phyloP scores from a whole-genome alignment of 192 early-diverging fungal genomes.

The Rhizophagus prolifer region DNA sequence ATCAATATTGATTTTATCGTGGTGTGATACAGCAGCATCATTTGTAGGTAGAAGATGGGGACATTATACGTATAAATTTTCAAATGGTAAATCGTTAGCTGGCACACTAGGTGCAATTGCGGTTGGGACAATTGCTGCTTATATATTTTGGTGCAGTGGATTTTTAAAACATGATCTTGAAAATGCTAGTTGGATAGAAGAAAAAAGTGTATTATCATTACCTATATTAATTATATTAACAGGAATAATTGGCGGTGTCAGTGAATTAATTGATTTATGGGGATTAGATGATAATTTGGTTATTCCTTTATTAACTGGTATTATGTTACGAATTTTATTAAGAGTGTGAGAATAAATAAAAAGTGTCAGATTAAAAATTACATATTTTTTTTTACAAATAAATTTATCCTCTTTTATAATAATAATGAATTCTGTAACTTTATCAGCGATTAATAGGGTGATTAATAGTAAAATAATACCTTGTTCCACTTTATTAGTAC shows the following conservation, averaged over 20 bases:
- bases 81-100: conserved; percentile 44
- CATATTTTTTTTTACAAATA: not conserved
- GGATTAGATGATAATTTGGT: conserved; percentile 49
- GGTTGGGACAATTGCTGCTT: conserved; percentile 37
- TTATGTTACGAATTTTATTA: conserved; percentile 41
- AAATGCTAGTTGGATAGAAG: conserved; percentile 9
- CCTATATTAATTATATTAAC: conserved; percentile 35
- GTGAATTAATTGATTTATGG: conserved; percentile 40
- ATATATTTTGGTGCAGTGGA: conserved; percentile 32
- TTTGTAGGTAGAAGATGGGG: conserved; percentile 43
- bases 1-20: conserved; percentile 47
- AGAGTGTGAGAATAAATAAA: not conserved
- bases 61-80: conserved; percentile 39
- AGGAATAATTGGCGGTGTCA: conserved; percentile 41
- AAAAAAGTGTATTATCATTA: conserved; percentile 16
- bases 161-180: not conserved
- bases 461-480: not conserved
- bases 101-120: conserved; percentile 43
- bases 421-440: not conserved
- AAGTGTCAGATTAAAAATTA: not conserved
- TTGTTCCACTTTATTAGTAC: not conserved
- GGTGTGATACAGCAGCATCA: conserved; percentile 50
- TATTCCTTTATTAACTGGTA: conserved; percentile 43
- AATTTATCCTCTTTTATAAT: not conserved
- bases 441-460: not conserved